phyloP scores from a whole-genome alignment of 2,329 filamentous ascomycete species.

The Pseudocercospora fuligena region DNA sequence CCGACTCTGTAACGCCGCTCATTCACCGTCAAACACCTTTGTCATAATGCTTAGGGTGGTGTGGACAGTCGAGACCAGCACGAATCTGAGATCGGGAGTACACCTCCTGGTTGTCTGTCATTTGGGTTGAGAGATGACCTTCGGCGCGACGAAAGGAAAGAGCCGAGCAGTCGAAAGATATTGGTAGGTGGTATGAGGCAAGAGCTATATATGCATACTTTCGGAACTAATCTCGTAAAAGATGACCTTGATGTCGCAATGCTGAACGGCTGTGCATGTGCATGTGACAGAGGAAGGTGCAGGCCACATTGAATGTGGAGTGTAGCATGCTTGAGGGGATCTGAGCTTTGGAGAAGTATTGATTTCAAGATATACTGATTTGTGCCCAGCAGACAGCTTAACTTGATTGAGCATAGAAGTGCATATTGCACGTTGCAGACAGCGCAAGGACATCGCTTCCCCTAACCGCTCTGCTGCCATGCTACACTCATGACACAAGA shows the following conservation, averaged over 20 bases:
- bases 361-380: background rate
- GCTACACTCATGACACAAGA: background rate
- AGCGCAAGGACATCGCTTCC: background rate
- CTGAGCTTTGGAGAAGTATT: background rate
- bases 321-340: background rate
- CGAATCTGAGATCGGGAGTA: no score
- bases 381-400: background rate
- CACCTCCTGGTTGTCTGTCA: background rate
- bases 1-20: background rate
- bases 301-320: background rate
- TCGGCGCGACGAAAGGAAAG: background rate
- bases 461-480: background rate
- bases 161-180: background rate
- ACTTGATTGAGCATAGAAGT: background rate
- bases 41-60: background rate
- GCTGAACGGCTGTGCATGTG: background rate
- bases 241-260: conserved; percentile 2
- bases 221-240: background rate
- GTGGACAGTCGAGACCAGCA: no score
- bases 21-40: background rate
- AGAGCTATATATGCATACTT: background rate
- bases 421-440: background rate
- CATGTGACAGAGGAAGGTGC: background rate
- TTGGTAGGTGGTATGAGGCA: background rate
- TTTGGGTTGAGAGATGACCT: background rate